phyloP scores from a whole-genome alignment of 2,329 filamentous ascomycete genomes.

The Colletotrichum viniferum region DNA sequence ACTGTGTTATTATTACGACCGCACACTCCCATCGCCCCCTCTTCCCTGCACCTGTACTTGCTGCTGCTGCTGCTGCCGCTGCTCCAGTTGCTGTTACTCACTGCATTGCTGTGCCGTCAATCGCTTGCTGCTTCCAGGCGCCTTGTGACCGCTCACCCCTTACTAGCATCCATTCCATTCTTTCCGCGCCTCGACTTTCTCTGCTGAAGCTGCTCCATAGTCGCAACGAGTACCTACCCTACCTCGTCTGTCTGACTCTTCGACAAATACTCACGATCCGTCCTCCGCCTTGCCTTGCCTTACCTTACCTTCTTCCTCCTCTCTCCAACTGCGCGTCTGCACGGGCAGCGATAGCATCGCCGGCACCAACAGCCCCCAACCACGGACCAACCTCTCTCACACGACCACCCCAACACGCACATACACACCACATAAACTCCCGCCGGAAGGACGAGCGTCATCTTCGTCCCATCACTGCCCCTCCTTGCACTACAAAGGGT shows the following conservation, averaged over 20 bases:
- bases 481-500: constrained; percentile 9
- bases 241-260: neutral
- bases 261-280: constrained; percentile 14
- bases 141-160: constrained; percentile 16
- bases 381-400: constrained; percentile 13
- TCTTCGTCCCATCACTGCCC: constrained; percentile 13
- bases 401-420: neutral
- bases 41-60: neutral
- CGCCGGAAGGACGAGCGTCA: neutral
- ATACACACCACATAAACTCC: neutral
- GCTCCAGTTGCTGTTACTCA: neutral
- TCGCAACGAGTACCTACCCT: neutral
- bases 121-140: neutral
- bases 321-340: neutral
- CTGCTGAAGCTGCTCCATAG: neutral
- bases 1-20: constrained; percentile 2
- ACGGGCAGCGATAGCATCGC: neutral
- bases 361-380: neutral
- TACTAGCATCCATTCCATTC: neutral
- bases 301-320: neutral
- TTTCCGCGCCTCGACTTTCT: neutral
- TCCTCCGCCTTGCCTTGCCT: neutral
- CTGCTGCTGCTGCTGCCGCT: neutral
- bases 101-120: neutral
- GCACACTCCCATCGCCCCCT: neutral